Percentiles rank a stretch among this genome's conserved stretches.
These are phyloP conservation scores for Vicia villosa DNA, from an alignment of 306 rosid species.

Conservation along the genomic window DNA sequence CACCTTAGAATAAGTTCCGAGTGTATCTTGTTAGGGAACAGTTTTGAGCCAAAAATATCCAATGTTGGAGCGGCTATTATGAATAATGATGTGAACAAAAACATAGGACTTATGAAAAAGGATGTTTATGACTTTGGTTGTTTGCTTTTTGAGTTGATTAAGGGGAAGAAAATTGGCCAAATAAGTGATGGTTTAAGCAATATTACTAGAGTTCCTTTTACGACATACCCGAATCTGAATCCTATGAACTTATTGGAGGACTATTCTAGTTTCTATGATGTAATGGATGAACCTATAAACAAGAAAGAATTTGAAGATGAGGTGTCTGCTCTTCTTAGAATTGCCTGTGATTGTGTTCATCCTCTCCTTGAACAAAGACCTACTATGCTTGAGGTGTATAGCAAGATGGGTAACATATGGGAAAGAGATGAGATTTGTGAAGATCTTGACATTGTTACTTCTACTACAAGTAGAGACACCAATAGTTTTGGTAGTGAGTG, in stretches of 20 bases:
- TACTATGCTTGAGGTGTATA: background rate
- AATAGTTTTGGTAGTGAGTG: too few relatives aligned
- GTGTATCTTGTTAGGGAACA: slow-evolving; percentile 35
- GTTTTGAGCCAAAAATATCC: slow-evolving; percentile 43
- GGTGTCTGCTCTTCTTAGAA: slow-evolving; percentile 24
- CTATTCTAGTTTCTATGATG: background rate
- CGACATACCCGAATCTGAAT: background rate
- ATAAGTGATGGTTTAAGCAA: background rate
- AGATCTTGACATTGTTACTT: background rate
- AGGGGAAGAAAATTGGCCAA: background rate
- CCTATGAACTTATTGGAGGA: background rate
- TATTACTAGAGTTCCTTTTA: background rate
- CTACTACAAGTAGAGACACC: background rate
- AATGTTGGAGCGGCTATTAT: slow-evolving; percentile 31
- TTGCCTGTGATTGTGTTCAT: slow-evolving; percentile 39
- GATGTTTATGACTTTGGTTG: slow-evolving; percentile 43
- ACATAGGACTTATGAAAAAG: background rate
- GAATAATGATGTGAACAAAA: background rate
- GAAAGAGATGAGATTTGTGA: background rate
- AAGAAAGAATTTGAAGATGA: slow-evolving; percentile 30
- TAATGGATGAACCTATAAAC: background rate
- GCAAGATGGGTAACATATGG: background rate
- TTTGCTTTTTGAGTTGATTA: slow-evolving; percentile 40
- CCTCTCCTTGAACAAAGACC: background rate
- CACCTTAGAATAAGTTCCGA: slow-evolving; percentile 14